These are phyloP conservation scores for Talaromyces sp. DNA, from an alignment of 2,329 filamentous ascomycete species.

Conservation along the genomic window DNA sequence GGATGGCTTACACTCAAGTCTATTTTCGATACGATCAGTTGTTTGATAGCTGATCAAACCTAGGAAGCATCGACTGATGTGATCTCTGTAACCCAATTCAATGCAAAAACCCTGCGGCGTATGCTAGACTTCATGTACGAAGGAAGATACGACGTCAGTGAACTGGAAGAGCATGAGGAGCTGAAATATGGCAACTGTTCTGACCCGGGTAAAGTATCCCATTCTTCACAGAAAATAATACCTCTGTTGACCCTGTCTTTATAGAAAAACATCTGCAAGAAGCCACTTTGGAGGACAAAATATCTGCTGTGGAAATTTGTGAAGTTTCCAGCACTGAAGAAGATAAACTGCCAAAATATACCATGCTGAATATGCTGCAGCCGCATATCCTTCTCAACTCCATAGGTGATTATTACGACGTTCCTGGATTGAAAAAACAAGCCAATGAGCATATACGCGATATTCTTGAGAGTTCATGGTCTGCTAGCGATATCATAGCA, in stretches of 20 bases:
- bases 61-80: background rate
- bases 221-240: no score
- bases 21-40: background rate
- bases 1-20: background rate
- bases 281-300: background rate
- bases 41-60: background rate
- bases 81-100: background rate
- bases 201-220: no score
- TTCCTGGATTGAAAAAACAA: background rate
- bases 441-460: background rate
- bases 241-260: background rate
- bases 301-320: background rate
- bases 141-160: background rate
- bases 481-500: background rate
- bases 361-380: background rate
- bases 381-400: background rate
- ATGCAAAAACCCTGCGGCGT: background rate
- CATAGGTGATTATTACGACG: background rate
- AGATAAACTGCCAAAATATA: background rate
- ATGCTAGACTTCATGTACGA: background rate
- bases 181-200: no score
- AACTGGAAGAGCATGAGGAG: background rate
- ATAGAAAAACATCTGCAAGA: background rate
- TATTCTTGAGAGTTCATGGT: background rate
- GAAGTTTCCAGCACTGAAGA: background rate